Percentiles rank a stretch among this genome's conserved stretches.
Evolutionary conservation across 371 early-diverging fungal genomes (phyloP).

Genomic region (Mortierella sp.): DNA sequence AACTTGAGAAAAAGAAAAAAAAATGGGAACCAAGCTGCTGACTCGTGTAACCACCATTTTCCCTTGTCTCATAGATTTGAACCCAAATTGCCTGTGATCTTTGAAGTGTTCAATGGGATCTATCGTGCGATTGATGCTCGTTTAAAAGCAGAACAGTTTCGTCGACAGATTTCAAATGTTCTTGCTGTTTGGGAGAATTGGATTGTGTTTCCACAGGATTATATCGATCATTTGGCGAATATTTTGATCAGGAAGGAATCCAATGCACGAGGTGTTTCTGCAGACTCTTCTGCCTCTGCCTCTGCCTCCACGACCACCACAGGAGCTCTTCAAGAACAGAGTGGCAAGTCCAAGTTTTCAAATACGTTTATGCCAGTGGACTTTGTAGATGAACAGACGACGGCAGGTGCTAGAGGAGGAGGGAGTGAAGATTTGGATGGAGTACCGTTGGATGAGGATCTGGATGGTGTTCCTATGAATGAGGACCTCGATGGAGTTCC

Average conservation of each 20-base stretch:
- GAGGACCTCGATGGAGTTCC: constrained; percentile 12
- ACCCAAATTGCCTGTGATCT: constrained; percentile 68
- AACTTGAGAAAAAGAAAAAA: constrained; percentile 6
- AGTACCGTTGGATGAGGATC: constrained; percentile 50
- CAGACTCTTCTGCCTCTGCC: not conserved
- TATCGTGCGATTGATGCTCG: constrained; percentile 76
- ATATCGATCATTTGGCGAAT: constrained; percentile 63
- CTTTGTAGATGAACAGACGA: constrained; percentile 7
- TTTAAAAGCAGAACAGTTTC: constrained; percentile 86
- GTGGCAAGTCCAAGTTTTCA: not conserved
- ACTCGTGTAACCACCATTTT: not conserved
- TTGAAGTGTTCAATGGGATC: constrained; percentile 75
- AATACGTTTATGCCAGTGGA: constrained; percentile 15
- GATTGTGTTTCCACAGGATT: constrained; percentile 85
- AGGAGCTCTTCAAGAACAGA: not conserved
- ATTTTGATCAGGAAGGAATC: constrained; percentile 56
- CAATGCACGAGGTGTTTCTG: not conserved
- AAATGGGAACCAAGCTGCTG: not conserved
- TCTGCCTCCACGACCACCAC: constrained; percentile 2
- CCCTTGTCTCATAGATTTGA: constrained; percentile 70
- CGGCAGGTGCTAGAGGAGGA: constrained; percentile 15
- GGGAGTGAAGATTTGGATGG: constrained; percentile 53
- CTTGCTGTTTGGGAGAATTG: constrained; percentile 89
- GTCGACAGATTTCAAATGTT: constrained; percentile 70
- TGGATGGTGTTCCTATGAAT: constrained; percentile 35